Evolutionary conservation across 1,284 basidiomycete species (phyloP).

Genomic region (Prillingera fragicola): DNA sequence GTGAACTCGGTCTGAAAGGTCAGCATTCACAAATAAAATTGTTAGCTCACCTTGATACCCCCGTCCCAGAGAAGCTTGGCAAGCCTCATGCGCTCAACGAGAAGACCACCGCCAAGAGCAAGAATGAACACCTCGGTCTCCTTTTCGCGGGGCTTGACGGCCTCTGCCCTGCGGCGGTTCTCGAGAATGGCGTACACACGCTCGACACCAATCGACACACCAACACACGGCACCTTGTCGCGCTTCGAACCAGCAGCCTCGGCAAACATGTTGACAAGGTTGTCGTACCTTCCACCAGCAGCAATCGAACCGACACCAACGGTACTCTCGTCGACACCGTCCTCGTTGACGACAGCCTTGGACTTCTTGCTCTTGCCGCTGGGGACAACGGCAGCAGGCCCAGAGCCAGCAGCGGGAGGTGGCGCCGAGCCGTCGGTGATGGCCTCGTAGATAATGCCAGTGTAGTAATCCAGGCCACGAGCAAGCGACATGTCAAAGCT

Average conservation of each 20-base stretch:
- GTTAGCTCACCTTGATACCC: conserved; percentile 70
- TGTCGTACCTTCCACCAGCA: conserved; percentile 93
- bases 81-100: conserved; percentile 79
- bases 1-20: conserved; percentile 76
- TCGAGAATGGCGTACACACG: conserved; percentile 91
- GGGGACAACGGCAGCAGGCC: conserved; percentile 28
- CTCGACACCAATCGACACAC: conserved; percentile 89
- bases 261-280: conserved; percentile 90
- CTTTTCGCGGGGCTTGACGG: conserved; percentile 63
- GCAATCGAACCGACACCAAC: conserved; percentile 97
- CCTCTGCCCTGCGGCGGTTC: conserved; percentile 71
- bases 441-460: conserved; percentile 97
- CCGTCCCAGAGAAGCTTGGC: conserved; percentile 76
- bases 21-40: background rate
- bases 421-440: conserved; percentile 89
- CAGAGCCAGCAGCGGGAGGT: conserved; percentile 62
- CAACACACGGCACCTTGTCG: conserved; percentile 76
- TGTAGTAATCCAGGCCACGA: conserved; percentile 96
- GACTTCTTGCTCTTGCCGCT: conserved; percentile 49
- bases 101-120: conserved; percentile 73
- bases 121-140: conserved; percentile 94
- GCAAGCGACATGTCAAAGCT: conserved; percentile 96
- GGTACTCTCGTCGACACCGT: conserved; percentile 85
- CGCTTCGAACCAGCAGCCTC: conserved; percentile 62
- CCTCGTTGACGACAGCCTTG: conserved; percentile 56